Conservation (phyloP, 2,329 filamentous ascomycete genomes). For the Coleophoma cylindrospora region DNA sequence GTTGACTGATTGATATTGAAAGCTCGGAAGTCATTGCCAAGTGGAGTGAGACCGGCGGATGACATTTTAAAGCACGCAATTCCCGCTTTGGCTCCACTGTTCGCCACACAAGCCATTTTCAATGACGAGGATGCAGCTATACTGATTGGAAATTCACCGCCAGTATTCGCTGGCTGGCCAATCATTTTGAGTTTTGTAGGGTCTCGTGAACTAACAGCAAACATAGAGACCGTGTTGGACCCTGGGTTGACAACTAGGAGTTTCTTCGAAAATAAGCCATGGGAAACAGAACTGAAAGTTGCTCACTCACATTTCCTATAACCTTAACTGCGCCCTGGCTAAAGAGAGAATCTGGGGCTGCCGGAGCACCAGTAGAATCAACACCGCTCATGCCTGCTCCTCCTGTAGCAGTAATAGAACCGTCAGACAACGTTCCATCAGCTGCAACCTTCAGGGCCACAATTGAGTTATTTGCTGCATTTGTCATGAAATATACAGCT, state of each 20-base stretch:
- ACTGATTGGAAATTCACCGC: conserved; percentile 48
- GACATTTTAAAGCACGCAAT: conserved; percentile 39
- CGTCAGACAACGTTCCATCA: conserved; percentile 41
- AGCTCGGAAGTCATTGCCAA: conserved; percentile 37
- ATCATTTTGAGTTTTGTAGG: conserved; percentile 39
- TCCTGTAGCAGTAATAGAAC: conserved; percentile 37
- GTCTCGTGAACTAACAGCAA: conserved; percentile 35
- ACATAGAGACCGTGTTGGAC: conserved; percentile 46
- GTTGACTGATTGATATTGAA: conserved; percentile 50
- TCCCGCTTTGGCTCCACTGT: conserved; percentile 37
- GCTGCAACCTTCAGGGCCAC: conserved; percentile 41
- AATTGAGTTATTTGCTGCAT: conserved; percentile 42
- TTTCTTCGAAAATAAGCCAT: conserved; percentile 26
- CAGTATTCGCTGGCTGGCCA: conserved; percentile 35
- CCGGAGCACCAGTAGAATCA: conserved; percentile 31
- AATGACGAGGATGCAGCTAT: conserved; percentile 41
- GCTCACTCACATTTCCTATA: conserved; percentile 39
- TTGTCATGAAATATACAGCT: conserved; percentile 52
- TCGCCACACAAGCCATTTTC: conserved; percentile 40
- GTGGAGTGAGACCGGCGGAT: conserved; percentile 30
- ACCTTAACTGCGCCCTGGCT: conserved; percentile 45
- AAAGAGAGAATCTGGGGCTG: conserved; percentile 43
- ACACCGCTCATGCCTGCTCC: conserved; percentile 39
- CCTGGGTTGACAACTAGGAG: conserved; percentile 52
- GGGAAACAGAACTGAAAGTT: conserved; percentile 1